phyloP scores from a whole-genome alignment of 768 basidiomycete species.

The Lactarius psammicola region DNA sequence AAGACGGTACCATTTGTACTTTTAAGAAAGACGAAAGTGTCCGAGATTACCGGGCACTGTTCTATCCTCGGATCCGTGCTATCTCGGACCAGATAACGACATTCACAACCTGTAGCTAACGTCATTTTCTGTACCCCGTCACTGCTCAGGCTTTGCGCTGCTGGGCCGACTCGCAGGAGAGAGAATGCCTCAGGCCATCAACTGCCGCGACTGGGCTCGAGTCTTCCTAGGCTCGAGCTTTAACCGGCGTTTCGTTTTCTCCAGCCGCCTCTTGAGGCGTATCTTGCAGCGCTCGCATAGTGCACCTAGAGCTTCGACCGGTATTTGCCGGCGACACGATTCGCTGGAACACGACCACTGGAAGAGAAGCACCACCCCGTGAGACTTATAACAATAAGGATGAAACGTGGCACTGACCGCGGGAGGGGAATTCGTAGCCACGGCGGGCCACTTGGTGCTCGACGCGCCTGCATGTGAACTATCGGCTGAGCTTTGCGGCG shows the following conservation, averaged over 20 bases:
- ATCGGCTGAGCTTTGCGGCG: not conserved
- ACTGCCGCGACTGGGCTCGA: slow-evolving; percentile 5
- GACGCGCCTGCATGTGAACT: not conserved
- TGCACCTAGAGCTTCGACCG: slow-evolving; percentile 31
- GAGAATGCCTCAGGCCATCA: slow-evolving; percentile 5
- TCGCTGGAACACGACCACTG: slow-evolving; percentile 37
- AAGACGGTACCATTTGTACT: not conserved
- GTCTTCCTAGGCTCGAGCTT: slow-evolving; percentile 42
- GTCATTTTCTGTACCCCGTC: not conserved
- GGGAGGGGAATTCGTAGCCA: not conserved
- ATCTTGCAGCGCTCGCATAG: slow-evolving; percentile 47
- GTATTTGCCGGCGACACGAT: slow-evolving; percentile 41
- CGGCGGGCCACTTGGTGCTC: not conserved
- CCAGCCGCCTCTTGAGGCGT: slow-evolving; percentile 47
- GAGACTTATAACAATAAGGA: not conserved
- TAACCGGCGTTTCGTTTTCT: slow-evolving; percentile 44
- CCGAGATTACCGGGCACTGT: not conserved
- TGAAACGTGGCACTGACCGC: slow-evolving; percentile 9
- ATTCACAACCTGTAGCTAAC: not conserved
- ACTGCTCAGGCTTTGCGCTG: not conserved
- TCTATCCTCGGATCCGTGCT: not conserved
- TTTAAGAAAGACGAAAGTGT: not conserved
- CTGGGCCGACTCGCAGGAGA: not conserved
- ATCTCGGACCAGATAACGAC: not conserved
- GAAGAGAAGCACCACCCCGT: not conserved